Percentiles rank a stretch among this genome's conserved stretches.
These are phyloP conservation scores for Rhodotorula sphaerocarpa DNA, from an alignment of 768 basidiomycete genomes.

Conservation along the genomic window DNA sequence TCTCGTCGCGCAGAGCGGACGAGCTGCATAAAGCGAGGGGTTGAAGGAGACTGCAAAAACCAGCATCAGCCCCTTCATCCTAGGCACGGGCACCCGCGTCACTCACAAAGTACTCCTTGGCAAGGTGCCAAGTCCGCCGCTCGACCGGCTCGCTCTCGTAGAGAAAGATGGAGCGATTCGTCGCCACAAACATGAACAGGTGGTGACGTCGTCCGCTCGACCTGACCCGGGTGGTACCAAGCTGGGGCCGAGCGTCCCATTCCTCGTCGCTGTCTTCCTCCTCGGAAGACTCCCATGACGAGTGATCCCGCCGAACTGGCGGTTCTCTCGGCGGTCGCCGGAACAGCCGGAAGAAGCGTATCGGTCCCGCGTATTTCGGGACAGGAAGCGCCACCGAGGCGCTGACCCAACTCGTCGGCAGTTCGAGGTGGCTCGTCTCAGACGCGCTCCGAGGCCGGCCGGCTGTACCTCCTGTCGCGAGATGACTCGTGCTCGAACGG, in stretches of 20 bases:
- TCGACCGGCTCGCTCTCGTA: conserved; percentile 5
- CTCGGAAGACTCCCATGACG: not conserved
- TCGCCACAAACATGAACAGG: conserved; percentile 18
- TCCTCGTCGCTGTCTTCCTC: conserved; percentile 4
- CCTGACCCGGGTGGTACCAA: not conserved
- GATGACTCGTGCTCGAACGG: too few relatives aligned
- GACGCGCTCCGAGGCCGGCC: not conserved
- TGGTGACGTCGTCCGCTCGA: not conserved
- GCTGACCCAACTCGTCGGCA: conserved; percentile 17
- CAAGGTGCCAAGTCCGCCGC: conserved; percentile 11
- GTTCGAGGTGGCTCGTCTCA: not conserved
- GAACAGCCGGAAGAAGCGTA: conserved; percentile 22
- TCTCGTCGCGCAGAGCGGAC: not conserved
- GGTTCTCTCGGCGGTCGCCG: not conserved
- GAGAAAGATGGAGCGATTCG: conserved; percentile 7
- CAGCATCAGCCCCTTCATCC: too few relatives aligned
- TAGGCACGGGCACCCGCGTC: too few relatives aligned
- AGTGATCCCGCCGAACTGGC: not conserved
- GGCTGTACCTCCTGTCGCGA: too few relatives aligned
- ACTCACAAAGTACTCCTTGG: conserved; percentile 24
- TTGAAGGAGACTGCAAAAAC: conserved; percentile 18
- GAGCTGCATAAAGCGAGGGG: conserved; percentile 20
- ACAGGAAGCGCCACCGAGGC: not conserved
- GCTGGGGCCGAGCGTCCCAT: not conserved
- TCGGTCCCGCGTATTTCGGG: not conserved